These are phyloP conservation scores for Claviceps fusiformis DNA, from an alignment of 2,329 filamentous ascomycete genomes.

Conservation along the genomic window DNA sequence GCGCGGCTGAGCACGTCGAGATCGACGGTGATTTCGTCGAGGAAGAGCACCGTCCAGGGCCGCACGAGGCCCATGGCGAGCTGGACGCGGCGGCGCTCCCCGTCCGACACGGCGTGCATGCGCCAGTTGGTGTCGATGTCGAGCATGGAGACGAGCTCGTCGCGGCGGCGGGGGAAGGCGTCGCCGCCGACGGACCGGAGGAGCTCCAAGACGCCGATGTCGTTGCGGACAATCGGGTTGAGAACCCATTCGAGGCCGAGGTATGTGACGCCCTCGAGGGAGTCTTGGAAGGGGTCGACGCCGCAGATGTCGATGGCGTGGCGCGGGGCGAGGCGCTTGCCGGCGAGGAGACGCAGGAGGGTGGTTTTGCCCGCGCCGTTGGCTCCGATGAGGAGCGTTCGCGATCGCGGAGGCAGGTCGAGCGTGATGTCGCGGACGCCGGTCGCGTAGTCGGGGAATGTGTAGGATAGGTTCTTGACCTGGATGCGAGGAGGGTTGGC, in stretches of 20 bases:
- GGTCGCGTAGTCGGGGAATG: slow-evolving; percentile 72
- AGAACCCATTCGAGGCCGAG: slow-evolving; percentile 96
- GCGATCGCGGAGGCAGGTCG: slow-evolving; percentile 65
- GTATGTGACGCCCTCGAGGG: slow-evolving; percentile 89
- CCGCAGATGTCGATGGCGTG: slow-evolving; percentile 64
- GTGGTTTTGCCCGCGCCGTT: slow-evolving; percentile 98
- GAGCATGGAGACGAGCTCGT: slow-evolving; percentile 76
- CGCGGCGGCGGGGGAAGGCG: slow-evolving; percentile 64
- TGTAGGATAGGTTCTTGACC: slow-evolving; percentile 69
- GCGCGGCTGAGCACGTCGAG: slow-evolving; percentile 74
- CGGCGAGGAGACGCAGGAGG: slow-evolving; percentile 81
- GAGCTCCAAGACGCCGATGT: slow-evolving; percentile 82
- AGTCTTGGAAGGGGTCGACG: slow-evolving; percentile 81
- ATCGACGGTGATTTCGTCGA: slow-evolving; percentile 97
- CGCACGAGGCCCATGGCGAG: slow-evolving; percentile 88
- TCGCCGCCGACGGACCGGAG: slow-evolving; percentile 77
- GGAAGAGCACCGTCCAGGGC: slow-evolving; percentile 79
- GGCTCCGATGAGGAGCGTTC: slow-evolving; percentile 85
- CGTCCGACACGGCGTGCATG: slow-evolving; percentile 91
- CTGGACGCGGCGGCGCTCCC: slow-evolving; percentile 82
- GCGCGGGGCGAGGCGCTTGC: slow-evolving; percentile 79
- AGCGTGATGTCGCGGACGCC: slow-evolving; percentile 65
- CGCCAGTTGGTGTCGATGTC: slow-evolving; percentile 89
- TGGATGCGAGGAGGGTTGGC: slow-evolving; percentile 45
- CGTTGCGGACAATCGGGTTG: slow-evolving; percentile 88